Evolutionary conservation across 441 rosid species (phyloP).

Genomic region (Bocquillonia castaneifolia): DNA sequence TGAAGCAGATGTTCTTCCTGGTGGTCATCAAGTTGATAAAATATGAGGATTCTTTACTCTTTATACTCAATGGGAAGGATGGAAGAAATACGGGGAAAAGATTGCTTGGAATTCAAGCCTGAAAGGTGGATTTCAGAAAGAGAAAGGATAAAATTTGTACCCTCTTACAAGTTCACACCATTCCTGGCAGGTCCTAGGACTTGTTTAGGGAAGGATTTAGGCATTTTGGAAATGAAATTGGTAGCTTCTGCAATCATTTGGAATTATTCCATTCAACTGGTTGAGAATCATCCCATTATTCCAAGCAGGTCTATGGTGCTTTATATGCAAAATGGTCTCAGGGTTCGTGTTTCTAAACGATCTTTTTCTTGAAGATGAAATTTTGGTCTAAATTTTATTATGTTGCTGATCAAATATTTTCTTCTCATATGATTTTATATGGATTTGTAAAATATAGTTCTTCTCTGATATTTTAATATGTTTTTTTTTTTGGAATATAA

Average conservation of each 20-base stretch:
- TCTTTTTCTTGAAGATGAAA: too few species aligned
- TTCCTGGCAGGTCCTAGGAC: slow-evolving; percentile 32
- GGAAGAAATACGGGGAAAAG: not conserved
- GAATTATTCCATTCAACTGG: not conserved
- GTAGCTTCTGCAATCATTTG: not conserved
- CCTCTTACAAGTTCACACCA: slow-evolving; percentile 25
- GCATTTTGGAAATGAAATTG: not conserved
- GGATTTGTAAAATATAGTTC: too few species aligned
- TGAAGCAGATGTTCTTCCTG: not conserved
- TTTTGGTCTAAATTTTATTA: too few species aligned
- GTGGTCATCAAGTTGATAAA: not conserved
- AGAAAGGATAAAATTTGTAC: not conserved
- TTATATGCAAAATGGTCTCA: slow-evolving; percentile 10
- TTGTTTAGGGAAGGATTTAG: slow-evolving; percentile 31
- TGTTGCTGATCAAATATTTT: too few species aligned
- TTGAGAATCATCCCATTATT: not conserved
- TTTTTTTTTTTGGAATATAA: too few species aligned
- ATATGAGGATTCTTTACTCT: slow-evolving; percentile 18
- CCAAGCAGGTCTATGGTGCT: not conserved
- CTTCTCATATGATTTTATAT: too few species aligned
- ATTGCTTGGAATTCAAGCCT: not conserved
- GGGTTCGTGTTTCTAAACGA: not conserved
- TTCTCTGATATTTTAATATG: too few species aligned
- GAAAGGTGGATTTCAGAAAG: not conserved
- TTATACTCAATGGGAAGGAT: not conserved